phyloP scores from a whole-genome alignment of 2,329 filamentous ascomycete genomes.

The Metarhizium guizhouense region DNA sequence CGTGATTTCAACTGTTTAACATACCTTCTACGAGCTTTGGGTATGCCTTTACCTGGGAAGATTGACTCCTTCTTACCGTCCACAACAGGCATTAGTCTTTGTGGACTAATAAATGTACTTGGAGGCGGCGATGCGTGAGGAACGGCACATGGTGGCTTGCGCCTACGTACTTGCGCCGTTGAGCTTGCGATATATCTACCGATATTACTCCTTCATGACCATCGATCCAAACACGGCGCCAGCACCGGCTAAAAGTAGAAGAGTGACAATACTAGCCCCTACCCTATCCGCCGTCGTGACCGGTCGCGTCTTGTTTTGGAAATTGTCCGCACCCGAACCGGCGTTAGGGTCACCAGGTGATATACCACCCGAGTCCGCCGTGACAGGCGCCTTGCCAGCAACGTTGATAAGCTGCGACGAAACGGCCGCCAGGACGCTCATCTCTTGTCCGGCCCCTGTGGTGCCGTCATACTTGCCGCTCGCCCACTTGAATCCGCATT shows the following conservation, averaged over 20 bases:
- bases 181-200: too few species aligned
- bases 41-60: too few species aligned
- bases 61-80: too few species aligned
- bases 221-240: conserved; percentile 39
- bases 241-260: conserved; percentile 30
- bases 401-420: conserved; percentile 39
- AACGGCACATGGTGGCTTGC: too few species aligned
- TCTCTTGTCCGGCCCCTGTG: conserved; percentile 49
- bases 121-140: too few species aligned
- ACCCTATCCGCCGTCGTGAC: conserved; percentile 36
- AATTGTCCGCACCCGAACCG: conserved; percentile 26
- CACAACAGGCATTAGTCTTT: too few species aligned
- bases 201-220: conserved; percentile 17
- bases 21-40: too few species aligned
- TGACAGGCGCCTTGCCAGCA: conserved; percentile 18
- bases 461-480: conserved; percentile 41
- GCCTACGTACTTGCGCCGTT: too few species aligned
- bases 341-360: conserved; percentile 32
- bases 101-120: too few species aligned
- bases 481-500: conserved; percentile 49
- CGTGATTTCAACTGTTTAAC: too few species aligned
- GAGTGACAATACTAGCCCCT: conserved; percentile 38
- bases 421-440: conserved; percentile 50
- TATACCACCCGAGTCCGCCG: too few species aligned
- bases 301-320: conserved; percentile 21